A percentile compares a stretch with the other conserved stretches of the same genome.
phyloP scores from a whole-genome alignment of 305 asterid species.

The Fraxinus nigra region DNA sequence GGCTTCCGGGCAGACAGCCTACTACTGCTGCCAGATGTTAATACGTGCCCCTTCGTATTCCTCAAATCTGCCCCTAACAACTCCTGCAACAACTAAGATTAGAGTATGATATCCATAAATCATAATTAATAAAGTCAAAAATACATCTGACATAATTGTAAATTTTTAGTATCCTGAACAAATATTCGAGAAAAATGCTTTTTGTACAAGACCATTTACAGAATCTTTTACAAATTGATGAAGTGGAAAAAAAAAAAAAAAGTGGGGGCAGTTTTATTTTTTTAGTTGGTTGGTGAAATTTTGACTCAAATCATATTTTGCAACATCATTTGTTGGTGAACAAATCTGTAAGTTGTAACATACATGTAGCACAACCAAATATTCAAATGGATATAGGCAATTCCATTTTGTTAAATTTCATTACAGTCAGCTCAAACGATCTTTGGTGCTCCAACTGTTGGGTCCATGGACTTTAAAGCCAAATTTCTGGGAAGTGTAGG shows the following conservation, averaged over 20 bases:
- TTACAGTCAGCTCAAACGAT: not conserved
- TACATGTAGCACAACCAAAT: not conserved
- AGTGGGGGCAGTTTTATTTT: not conserved
- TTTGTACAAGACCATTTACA: not conserved
- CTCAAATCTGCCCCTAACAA: constrained; percentile 55
- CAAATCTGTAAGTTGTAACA: not conserved
- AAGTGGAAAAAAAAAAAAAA: not conserved
- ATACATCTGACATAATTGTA: not conserved
- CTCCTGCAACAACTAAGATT: constrained; percentile 50
- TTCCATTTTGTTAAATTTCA: not conserved
- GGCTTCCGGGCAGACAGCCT: constrained; percentile 71
- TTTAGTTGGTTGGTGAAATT: not conserved
- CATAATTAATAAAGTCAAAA: not conserved
- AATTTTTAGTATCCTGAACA: not conserved
- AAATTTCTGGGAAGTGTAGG: not conserved
- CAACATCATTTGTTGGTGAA: not conserved
- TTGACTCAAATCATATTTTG: not conserved
- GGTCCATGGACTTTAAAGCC: not conserved
- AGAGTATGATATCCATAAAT: constrained; percentile 2
- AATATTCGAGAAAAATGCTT: not conserved
- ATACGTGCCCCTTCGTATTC: constrained; percentile 54
- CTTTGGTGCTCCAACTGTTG: not conserved
- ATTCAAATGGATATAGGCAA: not conserved
- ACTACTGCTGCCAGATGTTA: constrained; percentile 46
- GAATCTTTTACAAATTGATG: not conserved